These are phyloP conservation scores for Eutypella sp. DNA, from an alignment of 2,329 filamentous ascomycete genomes.

Conservation along the genomic window DNA sequence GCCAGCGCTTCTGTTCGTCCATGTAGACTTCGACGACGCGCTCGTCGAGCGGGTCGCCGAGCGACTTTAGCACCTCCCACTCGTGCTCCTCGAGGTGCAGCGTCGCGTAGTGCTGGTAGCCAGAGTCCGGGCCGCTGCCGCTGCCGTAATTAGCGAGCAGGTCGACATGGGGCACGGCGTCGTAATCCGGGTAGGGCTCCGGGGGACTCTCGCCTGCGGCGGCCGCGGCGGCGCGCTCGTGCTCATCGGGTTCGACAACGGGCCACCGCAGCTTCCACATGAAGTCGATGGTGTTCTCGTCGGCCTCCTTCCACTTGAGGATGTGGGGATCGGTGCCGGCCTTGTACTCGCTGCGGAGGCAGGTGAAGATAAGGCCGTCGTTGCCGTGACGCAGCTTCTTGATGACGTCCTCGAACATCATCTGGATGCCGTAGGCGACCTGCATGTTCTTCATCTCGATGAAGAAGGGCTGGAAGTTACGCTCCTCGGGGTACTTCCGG, in stretches of 20 bases:
- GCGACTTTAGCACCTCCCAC: conserved; percentile 75
- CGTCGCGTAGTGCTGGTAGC: conserved; percentile 61
- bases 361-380: conserved; percentile 97
- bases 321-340: conserved; percentile 91
- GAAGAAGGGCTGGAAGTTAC: conserved; percentile 67
- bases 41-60: conserved; percentile 74
- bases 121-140: conserved; percentile 36
- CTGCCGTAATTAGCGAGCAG: conserved; percentile 66
- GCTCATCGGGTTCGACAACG: conserved; percentile 59
- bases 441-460: conserved; percentile 88
- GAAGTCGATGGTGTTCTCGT: conserved; percentile 95
- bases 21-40: conserved; percentile 87
- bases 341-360: conserved; percentile 77
- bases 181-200: conserved; percentile 69
- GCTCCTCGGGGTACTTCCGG: conserved; percentile 63
- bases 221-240: conserved; percentile 50
- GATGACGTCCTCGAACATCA: conserved; percentile 86
- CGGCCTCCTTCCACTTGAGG: conserved; percentile 94
- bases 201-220: conserved; percentile 47
- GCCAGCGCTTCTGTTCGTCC: conserved; percentile 72
- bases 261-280: conserved; percentile 75
- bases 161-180: conserved; percentile 68
- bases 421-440: conserved; percentile 79
- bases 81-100: conserved; percentile 69
- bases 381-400: conserved; percentile 86